Evolutionary conservation across 495 filamentous ascomycete genomes (phyloP), one percentile per base, ranked within the genome.

Genomic region (Aspergillus hancockii): DNA sequence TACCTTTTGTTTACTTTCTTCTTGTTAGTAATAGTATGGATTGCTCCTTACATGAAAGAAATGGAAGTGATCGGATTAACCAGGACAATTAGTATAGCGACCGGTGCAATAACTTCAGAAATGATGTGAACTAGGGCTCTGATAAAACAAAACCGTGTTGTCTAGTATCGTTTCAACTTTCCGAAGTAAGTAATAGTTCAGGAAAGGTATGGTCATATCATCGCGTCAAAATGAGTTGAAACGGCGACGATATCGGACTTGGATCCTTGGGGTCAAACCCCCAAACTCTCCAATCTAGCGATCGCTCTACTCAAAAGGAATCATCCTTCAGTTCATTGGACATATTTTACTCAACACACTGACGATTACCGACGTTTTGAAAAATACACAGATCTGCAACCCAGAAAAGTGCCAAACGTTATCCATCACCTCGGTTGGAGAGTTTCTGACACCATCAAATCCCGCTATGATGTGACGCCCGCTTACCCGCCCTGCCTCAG

Each of bases 401-500:
- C 0, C 43, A n/a, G 43, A 9, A 8, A 36, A 31, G 16, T 46
- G 53, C 36, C 18, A 54, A 38, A 10, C 23, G 3, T 41, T n/a
- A 9, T 14, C 32, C 10, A 9, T 36, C 32, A 14, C 32, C 32
- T 36, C 32, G 32, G 8, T 36, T 36, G 13, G 30, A 8, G 36
- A 16, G 18, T 21, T 23, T 30, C 18, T 57, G 54, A 57, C 54
- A 57, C 43, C 30, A 57, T 57, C 21, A 5, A 31, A 8, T 31
- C 21, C 41, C 43, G 43, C 30, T 25, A 57, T 57, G 54, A 45
- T 57, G 54, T 57, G 41, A 57, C 43, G 28, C 54, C n/a, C 43
- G 54, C 30, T 46, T 49, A 36, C 22, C 54, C 40, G 25, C 13
- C 22, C 21, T 23, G 13, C 38, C 28, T 19, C 34, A 6, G 51